Conservation (phyloP, 2,329 filamentous ascomycete genomes). For the Talaromyces sp. region DNA sequence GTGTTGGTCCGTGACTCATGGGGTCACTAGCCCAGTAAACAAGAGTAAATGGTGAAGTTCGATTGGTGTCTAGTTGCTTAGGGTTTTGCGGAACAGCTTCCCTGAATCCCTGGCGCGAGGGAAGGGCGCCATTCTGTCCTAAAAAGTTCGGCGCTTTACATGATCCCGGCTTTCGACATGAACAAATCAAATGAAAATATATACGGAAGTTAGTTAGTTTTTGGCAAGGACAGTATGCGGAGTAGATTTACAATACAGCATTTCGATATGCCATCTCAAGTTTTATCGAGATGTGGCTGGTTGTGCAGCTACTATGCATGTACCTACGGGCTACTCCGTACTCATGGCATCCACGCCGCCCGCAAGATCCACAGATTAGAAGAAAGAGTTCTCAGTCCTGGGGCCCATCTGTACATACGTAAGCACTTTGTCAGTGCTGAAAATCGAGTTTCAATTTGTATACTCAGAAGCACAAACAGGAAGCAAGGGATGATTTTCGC, state of each 20-base stretch:
- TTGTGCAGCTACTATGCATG: neutral
- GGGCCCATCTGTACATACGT: no score
- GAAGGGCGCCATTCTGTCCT: neutral
- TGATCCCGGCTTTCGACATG: neutral
- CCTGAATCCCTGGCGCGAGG: neutral
- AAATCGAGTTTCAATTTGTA: neutral
- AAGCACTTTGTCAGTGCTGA: neutral
- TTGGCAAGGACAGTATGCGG: neutral
- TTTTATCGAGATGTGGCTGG: neutral
- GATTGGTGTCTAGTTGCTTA: neutral
- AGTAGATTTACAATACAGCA: neutral
- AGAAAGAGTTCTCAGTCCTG: neutral
- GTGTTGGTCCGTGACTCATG: neutral
- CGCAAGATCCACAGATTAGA: neutral
- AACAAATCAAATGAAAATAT: neutral
- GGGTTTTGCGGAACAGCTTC: neutral
- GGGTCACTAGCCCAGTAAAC: neutral
- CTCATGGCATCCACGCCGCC: constrained; percentile 6
- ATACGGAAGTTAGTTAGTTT: neutral
- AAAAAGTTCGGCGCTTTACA: neutral
- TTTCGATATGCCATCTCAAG: no score
- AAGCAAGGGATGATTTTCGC: constrained; percentile 5
- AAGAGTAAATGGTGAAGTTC: neutral
- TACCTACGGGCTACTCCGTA: neutral
- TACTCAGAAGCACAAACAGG: neutral